Evolutionary conservation across 1,284 basidiomycete genomes (phyloP), one percentile per base, ranked within the genome.

Genomic region (Takashimella koratensis): DNA sequence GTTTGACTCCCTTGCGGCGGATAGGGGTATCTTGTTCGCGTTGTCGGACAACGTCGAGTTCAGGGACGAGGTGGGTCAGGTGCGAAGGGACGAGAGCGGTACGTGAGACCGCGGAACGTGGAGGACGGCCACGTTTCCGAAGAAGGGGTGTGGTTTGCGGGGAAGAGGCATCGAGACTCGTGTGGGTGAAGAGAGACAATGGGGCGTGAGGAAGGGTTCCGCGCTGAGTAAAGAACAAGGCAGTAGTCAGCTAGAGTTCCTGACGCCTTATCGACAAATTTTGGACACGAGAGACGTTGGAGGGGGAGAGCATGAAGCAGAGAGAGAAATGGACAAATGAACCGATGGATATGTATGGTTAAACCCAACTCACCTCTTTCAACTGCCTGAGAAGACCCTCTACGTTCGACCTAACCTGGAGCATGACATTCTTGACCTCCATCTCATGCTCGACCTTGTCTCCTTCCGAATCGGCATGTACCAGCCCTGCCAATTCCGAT

Each of bases 1-100:
- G 53, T 53, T 63, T 63, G 39, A 63, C 45, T 20, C 60, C 60
- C 52, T 63, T 63, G n/a, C 60, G 46, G 10, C 60, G 55, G 13
- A 63, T 56, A 4, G 60, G 60, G 24, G 50, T 51, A n/a, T 58
- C 47, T 19, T 50, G 26, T 11, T 57, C 60, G 26, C 54, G 51
- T 6, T 46, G 49, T 4, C 42, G 26, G 8, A 63, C 56, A 8
- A 47, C 39, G 10, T 51, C 43, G 3, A 30, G 13, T 41, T 60
- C 58, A 4, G 60, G 60, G 2, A 63, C 58, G 42, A 63, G 54
- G 26, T 63, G 60, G 8, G 53, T 44, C 5, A 63, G 52, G 2
- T 47, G 44, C 0, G 54, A 20, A 2, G 60, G 60, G 5, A 59
- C 58, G 26, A 63, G 53, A 27, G 44, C 23, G 4, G 53, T n/a